A percentile compares a stretch with the other conserved stretches of the same genome.
phyloP scores from a whole-genome alignment of 2,329 filamentous ascomycete species.

The Aspergillus neotritici region DNA sequence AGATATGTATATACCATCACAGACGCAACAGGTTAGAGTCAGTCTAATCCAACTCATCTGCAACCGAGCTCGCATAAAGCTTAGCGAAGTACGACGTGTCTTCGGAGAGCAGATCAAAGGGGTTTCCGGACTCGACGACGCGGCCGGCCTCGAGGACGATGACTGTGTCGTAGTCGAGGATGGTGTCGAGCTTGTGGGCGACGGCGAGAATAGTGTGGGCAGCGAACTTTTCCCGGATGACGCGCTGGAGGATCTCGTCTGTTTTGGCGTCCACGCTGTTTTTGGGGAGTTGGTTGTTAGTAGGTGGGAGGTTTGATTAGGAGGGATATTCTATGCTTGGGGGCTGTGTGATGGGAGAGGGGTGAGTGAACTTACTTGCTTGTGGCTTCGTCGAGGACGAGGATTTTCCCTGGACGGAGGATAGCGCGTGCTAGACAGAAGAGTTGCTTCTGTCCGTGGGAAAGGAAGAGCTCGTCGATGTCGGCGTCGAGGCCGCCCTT shows the following conservation, averaged over 20 bases:
- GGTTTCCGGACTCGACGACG: slow-evolving; percentile 33
- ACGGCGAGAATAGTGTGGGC: slow-evolving; percentile 56
- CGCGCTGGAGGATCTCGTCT: slow-evolving; percentile 52
- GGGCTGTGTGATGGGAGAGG: slow-evolving; percentile 15
- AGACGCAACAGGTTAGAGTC: not conserved
- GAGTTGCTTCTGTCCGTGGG: slow-evolving; percentile 58
- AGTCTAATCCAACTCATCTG: slow-evolving; percentile 17
- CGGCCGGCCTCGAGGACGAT: slow-evolving; percentile 33
- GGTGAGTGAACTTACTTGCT: slow-evolving; percentile 27
- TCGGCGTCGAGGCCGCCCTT: slow-evolving; percentile 37
- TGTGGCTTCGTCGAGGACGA: slow-evolving; percentile 43
- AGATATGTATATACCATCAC: not conserved
- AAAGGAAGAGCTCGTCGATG: slow-evolving; percentile 48
- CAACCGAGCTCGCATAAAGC: slow-evolving; percentile 26
- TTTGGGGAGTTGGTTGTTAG: slow-evolving; percentile 5
- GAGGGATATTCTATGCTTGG: slow-evolving; percentile 6
- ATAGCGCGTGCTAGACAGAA: slow-evolving; percentile 59
- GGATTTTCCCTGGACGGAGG: slow-evolving; percentile 42
- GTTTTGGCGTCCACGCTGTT: slow-evolving; percentile 53
- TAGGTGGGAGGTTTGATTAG: slow-evolving; percentile 2
- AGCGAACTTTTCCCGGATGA: slow-evolving; percentile 50
- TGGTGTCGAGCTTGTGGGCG: slow-evolving; percentile 50
- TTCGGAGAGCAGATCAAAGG: slow-evolving; percentile 31
- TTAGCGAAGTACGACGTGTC: slow-evolving; percentile 34
- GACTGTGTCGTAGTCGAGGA: slow-evolving; percentile 37